phyloP scores from a whole-genome alignment of 108 stramenopile species.

The Seminavis robusta region DNA sequence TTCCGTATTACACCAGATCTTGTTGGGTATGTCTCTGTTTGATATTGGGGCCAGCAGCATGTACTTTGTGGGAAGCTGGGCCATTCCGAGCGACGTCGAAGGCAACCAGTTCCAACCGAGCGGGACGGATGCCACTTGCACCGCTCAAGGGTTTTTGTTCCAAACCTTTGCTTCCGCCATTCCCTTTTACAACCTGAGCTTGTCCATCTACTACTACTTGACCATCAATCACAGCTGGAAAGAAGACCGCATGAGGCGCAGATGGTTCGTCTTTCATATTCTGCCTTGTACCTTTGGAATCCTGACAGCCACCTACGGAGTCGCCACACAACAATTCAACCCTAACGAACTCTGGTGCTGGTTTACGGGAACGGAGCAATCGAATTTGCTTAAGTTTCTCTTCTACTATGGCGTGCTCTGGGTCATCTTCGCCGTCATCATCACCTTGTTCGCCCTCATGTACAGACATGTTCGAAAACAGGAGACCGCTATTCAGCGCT shows the following conservation, averaged over 20 bases:
- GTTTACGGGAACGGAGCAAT: not conserved
- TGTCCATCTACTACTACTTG: constrained; percentile 26
- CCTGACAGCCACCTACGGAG: not conserved
- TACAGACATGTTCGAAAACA: not conserved
- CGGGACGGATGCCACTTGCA: constrained; percentile 13
- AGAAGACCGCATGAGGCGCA: constrained; percentile 1
- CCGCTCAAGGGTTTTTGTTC: constrained; percentile 20
- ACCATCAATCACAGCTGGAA: constrained; percentile 16
- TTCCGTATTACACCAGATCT: not conserved
- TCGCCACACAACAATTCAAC: not conserved
- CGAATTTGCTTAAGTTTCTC: not conserved
- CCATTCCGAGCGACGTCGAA: not conserved
- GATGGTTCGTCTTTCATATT: not conserved
- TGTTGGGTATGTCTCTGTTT: not conserved
- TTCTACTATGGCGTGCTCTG: not conserved
- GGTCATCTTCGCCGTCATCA: not conserved
- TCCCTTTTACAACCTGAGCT: constrained; percentile 16
- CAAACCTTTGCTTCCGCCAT: constrained; percentile 10
- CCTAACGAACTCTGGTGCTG: constrained; percentile 1
- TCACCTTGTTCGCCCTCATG: not conserved
- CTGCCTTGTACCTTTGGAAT: not conserved
- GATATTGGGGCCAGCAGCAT: constrained; percentile 1
- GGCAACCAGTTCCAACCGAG: not conserved
- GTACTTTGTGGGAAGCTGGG: not conserved
- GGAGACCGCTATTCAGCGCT: not conserved